Percentiles rank a stretch among this genome's conserved stretches.
Conservation (phyloP, 768 basidiomycete genomes). For the Hypholoma sublateritium region DNA sequence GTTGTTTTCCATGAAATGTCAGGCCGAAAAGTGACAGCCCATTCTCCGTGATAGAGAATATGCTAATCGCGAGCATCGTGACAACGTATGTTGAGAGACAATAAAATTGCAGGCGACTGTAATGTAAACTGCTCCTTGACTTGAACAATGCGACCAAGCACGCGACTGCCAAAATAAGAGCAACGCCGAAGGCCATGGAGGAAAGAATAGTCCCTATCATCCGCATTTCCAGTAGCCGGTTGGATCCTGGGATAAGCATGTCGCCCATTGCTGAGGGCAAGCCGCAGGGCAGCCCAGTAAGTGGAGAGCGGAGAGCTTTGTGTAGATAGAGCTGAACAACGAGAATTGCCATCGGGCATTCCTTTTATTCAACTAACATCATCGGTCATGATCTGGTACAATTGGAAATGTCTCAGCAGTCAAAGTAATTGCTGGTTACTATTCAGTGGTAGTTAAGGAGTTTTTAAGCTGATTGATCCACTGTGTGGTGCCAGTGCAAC, state of each 20-base stretch:
- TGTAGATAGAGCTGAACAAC: background rate
- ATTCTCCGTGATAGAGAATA: constrained; percentile 8
- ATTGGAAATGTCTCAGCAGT: no score
- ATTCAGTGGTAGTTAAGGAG: no score
- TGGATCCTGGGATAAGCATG: background rate
- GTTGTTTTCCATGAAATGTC: constrained; percentile 1
- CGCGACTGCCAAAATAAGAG: constrained; percentile 6
- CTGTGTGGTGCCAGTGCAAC: no score
- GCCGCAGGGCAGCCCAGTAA: background rate
- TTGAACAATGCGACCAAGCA: constrained; percentile 3
- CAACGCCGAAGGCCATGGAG: constrained; percentile 10
- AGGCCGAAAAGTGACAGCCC: background rate
- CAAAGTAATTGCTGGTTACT: no score
- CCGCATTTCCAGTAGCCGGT: constrained; percentile 9
- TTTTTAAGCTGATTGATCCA: no score
- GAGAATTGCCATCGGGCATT: no score
- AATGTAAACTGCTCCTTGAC: background rate
- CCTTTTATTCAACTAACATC: no score
- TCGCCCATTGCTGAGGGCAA: background rate
- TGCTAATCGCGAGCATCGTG: constrained; percentile 11
- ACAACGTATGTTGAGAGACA: constrained; percentile 7
- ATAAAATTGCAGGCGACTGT: background rate
- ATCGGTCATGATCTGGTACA: no score
- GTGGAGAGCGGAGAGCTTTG: background rate
- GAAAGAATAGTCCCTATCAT: constrained; percentile 13